Evolutionary conservation across 768 basidiomycete species (phyloP).

Genomic region (Hemileccinum rubropunctum): DNA sequence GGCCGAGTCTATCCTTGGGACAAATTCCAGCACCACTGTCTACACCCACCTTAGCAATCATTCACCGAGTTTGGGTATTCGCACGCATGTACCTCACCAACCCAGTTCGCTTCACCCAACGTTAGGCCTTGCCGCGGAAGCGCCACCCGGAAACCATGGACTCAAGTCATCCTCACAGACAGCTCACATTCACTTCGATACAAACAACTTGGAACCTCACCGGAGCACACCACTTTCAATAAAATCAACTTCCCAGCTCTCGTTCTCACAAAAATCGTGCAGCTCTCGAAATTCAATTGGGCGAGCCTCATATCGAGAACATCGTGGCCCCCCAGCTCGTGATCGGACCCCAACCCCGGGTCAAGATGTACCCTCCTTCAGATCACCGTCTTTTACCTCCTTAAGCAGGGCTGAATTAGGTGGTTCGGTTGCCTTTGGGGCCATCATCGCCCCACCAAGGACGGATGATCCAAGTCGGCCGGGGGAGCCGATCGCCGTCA

Average conservation of each 20-base stretch:
- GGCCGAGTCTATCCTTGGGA: not conserved
- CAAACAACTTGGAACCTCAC: not conserved
- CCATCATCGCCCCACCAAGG: slow-evolving; percentile 5
- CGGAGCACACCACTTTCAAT: slow-evolving; percentile 1
- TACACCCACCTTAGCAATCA: not conserved
- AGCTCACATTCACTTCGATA: not conserved
- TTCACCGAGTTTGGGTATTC: too few species aligned
- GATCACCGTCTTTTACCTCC: not conserved
- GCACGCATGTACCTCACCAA: too few species aligned
- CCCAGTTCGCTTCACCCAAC: too few species aligned
- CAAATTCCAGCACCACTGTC: not conserved
- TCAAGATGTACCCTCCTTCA: not conserved
- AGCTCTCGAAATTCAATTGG: slow-evolving; percentile 18
- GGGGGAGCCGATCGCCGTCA: not conserved
- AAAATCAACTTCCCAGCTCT: slow-evolving; percentile 11
- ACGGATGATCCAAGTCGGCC: slow-evolving; percentile 5
- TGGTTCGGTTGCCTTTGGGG: not conserved
- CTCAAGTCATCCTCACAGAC: not conserved
- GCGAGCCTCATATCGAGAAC: slow-evolving; percentile 20
- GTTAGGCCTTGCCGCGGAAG: too few species aligned
- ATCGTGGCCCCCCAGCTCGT: slow-evolving; percentile 16
- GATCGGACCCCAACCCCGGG: slow-evolving; percentile 7
- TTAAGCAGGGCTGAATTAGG: not conserved
- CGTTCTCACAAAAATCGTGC: slow-evolving; percentile 13
- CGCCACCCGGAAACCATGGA: not conserved